Evolutionary conservation across 805 yeast genomes (phyloP).

Genomic region (Candida berthetii): DNA sequence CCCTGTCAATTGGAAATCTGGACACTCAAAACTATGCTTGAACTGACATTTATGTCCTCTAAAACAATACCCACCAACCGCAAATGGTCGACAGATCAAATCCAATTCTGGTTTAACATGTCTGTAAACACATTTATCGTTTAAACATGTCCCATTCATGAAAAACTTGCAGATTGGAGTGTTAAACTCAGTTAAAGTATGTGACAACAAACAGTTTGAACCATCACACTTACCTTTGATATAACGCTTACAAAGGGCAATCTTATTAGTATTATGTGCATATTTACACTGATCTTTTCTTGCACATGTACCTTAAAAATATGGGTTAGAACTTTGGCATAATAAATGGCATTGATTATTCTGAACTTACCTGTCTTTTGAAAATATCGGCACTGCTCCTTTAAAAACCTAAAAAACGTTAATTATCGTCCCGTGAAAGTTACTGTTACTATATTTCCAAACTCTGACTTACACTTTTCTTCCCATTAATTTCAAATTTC

Average conservation of each 20-base stretch:
- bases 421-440: too few species aligned
- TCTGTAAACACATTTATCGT: conserved; percentile 41
- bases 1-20: conserved; percentile 62
- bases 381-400: conserved; percentile 21
- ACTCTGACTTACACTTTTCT: conserved; percentile 10
- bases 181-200: conserved; percentile 51
- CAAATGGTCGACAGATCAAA: conserved; percentile 59
- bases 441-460: too few species aligned
- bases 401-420: conserved; percentile 6
- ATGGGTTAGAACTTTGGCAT: background rate
- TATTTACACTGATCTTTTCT: conserved; percentile 47
- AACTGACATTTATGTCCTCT: conserved; percentile 52
- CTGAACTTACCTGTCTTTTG: conserved; percentile 16
- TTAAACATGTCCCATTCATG: conserved; percentile 40
- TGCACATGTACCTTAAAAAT: conserved; percentile 41
- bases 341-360: background rate
- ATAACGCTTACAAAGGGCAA: conserved; percentile 48
- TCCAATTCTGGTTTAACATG: conserved; percentile 38
- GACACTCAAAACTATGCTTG: conserved; percentile 58
- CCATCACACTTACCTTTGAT: conserved; percentile 42
- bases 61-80: conserved; percentile 63
- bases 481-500: conserved; percentile 18
- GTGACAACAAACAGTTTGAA: conserved; percentile 48
- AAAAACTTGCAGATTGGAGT: conserved; percentile 53
- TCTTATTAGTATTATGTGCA: conserved; percentile 42